These are phyloP conservation scores for Sanghuangporus sanghuang DNA, from an alignment of 1,284 basidiomycete species.

Conservation along the genomic window DNA sequence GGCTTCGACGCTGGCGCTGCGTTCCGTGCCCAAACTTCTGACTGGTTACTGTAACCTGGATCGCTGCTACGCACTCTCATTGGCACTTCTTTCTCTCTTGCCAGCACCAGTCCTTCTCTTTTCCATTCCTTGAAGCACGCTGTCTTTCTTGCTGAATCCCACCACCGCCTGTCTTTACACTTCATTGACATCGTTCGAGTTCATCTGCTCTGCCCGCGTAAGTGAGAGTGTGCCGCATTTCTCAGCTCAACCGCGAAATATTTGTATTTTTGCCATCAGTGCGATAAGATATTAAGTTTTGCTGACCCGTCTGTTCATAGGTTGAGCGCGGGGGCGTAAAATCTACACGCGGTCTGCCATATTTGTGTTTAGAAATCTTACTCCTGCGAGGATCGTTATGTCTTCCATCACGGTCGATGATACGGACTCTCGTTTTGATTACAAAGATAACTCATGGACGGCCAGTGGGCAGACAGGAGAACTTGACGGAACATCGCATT, in stretches of 20 bases:
- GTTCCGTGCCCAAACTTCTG: background rate
- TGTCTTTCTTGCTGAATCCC: background rate
- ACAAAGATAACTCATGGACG: constrained; percentile 14
- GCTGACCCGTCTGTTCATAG: background rate
- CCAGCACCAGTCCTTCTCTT: background rate
- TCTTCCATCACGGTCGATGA: constrained; percentile 12
- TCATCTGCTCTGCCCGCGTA: background rate
- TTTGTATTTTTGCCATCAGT: background rate
- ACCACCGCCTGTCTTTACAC: background rate
- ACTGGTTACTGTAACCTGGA: background rate
- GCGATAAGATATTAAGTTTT: background rate
- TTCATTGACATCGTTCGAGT: background rate
- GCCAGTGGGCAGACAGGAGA: constrained; percentile 12
- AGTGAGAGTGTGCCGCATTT: background rate
- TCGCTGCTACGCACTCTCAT: background rate
- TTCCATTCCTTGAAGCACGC: background rate
- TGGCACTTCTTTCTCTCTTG: background rate
- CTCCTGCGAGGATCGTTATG: background rate
- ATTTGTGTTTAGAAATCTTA: background rate
- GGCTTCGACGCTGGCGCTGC: background rate
- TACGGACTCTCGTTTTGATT: constrained; percentile 15
- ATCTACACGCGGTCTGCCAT: background rate
- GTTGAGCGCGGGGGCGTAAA: constrained; percentile 9
- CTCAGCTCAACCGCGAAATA: background rate
- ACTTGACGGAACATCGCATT: constrained; percentile 15